Evolutionary conservation across 768 basidiomycete species (phyloP), one percentile per base, ranked within the genome.

Genomic region (Psilocybe sp.): DNA sequence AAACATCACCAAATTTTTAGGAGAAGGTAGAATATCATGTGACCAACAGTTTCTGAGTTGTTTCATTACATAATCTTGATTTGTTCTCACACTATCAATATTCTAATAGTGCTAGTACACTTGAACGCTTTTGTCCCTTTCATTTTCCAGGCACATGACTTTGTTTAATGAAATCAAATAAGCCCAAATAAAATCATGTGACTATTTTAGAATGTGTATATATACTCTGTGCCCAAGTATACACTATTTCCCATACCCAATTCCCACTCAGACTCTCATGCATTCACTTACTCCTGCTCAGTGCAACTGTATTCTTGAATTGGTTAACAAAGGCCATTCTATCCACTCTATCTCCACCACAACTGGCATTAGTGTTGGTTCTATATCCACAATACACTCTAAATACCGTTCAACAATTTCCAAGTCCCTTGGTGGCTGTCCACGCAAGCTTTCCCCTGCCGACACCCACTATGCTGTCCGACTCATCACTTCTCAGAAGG

Each of bases 141-240:
- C 7, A 7, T 4, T 4, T 28, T 28, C 23, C 23, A 28, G 23
- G 23, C 39, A 40, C 6, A 6, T 40, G 39, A 40, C 39, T 40
- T 40, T 40, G 39, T 40, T 40, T 40, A 40, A 40, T 40, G 16
- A 40, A 40, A 40, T 10, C n/a, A 40, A 40, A 40, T 15, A 40
- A 15, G 11, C 23, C 16, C 39, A 40, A 40, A 40, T 40, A 40
- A 40, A 40, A 40, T 40, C 39, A 40, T 40, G 39, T 40, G 39
- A 40, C 39, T 15, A 23, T 14, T 14, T 15, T 40, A 10, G n/a
- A 40, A 40, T 40, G 23, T 40, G 39, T 40, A 40, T 40, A 40
- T 40, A 40, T 40, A 40, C 39, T 40, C n/a, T 40, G 39, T 15
- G n/a, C n/a, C 39, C 39, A 10, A 40, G 10, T 23, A 10, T 11